Conservation (phyloP, 495 filamentous ascomycete genomes). For the Penicillium goetzii region DNA sequence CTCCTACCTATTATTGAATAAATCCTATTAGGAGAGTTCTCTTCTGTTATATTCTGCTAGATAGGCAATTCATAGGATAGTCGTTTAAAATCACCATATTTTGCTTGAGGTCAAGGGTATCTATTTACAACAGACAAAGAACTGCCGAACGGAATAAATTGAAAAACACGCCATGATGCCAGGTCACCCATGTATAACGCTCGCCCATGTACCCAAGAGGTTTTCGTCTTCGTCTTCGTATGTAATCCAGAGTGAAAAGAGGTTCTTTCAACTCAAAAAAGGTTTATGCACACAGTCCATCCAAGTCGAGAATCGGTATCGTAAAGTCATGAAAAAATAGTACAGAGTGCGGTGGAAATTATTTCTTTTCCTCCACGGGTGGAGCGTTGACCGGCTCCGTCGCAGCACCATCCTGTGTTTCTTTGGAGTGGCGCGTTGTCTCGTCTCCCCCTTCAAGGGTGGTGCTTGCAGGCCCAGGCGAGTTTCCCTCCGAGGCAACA, state of each 20-base stretch:
- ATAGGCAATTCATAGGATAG: neutral
- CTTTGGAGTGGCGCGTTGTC: neutral
- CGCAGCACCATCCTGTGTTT: neutral
- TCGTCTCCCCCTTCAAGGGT: neutral
- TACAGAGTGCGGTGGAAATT: neutral
- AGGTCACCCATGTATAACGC: slow-evolving; percentile 3
- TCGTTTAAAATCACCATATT: neutral
- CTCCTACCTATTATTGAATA: too few relatives aligned
- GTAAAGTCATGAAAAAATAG: slow-evolving; percentile 20
- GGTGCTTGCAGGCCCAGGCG: neutral
- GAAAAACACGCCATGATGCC: neutral
- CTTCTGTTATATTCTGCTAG: too few relatives aligned
- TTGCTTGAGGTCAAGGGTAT: slow-evolving; percentile 13
- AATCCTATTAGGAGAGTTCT: too few relatives aligned
- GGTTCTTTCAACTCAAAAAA: neutral
- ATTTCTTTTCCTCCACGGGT: neutral
- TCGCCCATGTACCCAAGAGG: neutral
- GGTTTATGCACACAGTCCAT: neutral
- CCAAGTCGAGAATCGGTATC: slow-evolving; percentile 8
- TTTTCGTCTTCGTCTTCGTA: neutral
- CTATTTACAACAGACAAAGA: slow-evolving; percentile 8
- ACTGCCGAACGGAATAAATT: neutral
- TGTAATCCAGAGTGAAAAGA: slow-evolving; percentile 8
- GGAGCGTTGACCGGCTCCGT: neutral
- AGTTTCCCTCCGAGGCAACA: neutral